A percentile compares a stretch with the other conserved stretches of the same genome.
Evolutionary conservation across 768 basidiomycete species (phyloP).

Genomic region (Agaricus sinodeliciosus): DNA sequence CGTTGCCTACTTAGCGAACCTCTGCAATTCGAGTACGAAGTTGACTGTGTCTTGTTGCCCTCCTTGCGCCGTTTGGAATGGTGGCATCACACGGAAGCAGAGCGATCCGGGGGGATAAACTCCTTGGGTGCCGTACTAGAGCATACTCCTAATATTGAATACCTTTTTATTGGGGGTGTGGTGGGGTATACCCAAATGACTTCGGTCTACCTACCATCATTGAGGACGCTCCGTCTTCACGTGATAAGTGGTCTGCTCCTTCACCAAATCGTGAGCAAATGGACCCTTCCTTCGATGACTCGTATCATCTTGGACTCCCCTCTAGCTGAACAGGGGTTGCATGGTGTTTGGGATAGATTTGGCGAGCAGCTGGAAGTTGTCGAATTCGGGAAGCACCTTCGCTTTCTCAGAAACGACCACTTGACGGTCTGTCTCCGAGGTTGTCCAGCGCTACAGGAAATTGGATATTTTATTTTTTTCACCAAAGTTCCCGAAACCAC

Average conservation of each 20-base stretch:
- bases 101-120: constrained; percentile 61
- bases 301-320: constrained; percentile 48
- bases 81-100: constrained; percentile 56
- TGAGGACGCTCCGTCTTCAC: constrained; percentile 49
- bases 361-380: constrained; percentile 45
- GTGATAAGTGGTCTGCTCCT: constrained; percentile 45
- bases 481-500: constrained; percentile 24
- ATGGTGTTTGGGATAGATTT: constrained; percentile 41
- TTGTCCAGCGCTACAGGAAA: constrained; percentile 38
- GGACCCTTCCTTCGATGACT: constrained; percentile 48
- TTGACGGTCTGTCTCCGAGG: constrained; percentile 37
- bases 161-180: constrained; percentile 50
- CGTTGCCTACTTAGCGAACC: constrained; percentile 19
- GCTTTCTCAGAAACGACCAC: constrained; percentile 45
- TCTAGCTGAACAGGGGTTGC: constrained; percentile 28
- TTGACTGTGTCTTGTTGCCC: constrained; percentile 35
- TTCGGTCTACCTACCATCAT: constrained; percentile 31
- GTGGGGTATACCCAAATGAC: constrained; percentile 21
- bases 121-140: constrained; percentile 46
- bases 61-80: constrained; percentile 60
- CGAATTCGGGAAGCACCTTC: constrained; percentile 52
- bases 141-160: constrained; percentile 47
- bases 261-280: constrained; percentile 35
- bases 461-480: constrained; percentile 55
- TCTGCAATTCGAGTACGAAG: constrained; percentile 48